These are phyloP conservation scores for Neurospora cerealis DNA, from an alignment of 495 filamentous ascomycete genomes.

Conservation along the genomic window DNA sequence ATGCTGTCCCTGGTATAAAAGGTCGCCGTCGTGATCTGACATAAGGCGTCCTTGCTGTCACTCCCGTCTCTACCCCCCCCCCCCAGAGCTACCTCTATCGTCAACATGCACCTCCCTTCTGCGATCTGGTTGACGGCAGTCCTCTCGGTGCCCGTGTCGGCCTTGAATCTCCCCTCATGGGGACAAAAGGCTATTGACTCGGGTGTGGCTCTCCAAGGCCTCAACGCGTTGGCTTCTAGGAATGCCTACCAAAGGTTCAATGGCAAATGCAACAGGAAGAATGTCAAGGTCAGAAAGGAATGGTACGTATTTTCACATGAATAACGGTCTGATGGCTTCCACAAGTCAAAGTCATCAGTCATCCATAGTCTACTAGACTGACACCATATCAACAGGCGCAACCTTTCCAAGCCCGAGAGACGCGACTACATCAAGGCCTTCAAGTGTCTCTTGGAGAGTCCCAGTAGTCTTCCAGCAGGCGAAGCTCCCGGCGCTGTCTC, in stretches of 20 bases:
- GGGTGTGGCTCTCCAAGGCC: slow-evolving; percentile 12
- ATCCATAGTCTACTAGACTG: background rate
- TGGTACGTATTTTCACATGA: slow-evolving; percentile 6
- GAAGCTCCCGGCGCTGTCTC: slow-evolving; percentile 18
- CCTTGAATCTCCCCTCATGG: slow-evolving; percentile 8
- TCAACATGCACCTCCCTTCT: background rate
- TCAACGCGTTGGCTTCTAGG: slow-evolving; percentile 13
- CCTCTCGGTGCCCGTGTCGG: background rate
- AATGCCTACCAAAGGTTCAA: slow-evolving; percentile 5
- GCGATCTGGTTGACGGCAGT: slow-evolving; percentile 2
- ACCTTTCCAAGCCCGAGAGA: slow-evolving; percentile 36
- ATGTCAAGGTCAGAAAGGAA: slow-evolving; percentile 20
- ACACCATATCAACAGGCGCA: slow-evolving; percentile 26
- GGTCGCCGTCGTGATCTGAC: background rate
- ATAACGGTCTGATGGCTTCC: too few species aligned
- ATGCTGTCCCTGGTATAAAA: background rate
- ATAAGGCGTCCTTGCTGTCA: background rate
- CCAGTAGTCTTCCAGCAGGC: slow-evolving; percentile 29
- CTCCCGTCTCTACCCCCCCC: background rate
- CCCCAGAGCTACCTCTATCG: background rate
- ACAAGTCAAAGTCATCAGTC: background rate
- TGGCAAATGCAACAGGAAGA: slow-evolving; percentile 9
- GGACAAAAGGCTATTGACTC: slow-evolving; percentile 14
- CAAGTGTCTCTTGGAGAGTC: slow-evolving; percentile 46
- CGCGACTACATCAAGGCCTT: slow-evolving; percentile 55